phyloP scores from a whole-genome alignment of 169 alveolate genomes.

The Eimeria necatrix region DNA sequence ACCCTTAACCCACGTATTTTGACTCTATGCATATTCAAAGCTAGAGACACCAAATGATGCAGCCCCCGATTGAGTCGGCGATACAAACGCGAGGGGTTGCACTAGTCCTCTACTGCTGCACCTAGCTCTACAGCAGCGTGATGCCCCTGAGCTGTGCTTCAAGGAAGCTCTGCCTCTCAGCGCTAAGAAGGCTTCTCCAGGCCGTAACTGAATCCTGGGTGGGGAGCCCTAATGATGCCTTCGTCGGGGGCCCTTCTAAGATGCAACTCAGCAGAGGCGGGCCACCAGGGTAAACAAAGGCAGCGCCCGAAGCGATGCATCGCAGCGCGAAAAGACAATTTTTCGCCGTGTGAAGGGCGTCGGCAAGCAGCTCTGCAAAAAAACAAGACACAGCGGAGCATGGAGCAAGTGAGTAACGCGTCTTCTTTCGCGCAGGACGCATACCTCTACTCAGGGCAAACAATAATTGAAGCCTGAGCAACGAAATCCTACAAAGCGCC shows the following conservation, averaged over 20 bases:
- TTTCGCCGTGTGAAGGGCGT: conserved; percentile 24
- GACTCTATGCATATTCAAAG: too few relatives aligned
- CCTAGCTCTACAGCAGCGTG: conserved; percentile 24
- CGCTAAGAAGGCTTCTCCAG: conserved; percentile 41
- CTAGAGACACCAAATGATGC: too few relatives aligned
- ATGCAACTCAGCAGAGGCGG: not conserved
- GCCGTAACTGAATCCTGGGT: conserved; percentile 44
- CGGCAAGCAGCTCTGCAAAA: conserved; percentile 15
- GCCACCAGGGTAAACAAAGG: conserved; percentile 32
- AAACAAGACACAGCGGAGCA: not conserved
- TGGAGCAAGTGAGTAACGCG: not conserved
- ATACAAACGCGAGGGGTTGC: too few relatives aligned
- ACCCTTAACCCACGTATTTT: too few relatives aligned
- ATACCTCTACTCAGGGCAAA: not conserved
- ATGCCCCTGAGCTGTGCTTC: conserved; percentile 13
- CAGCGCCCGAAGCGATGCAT: conserved; percentile 48
- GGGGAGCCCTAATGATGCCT: conserved; percentile 32
- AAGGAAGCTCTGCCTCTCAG: conserved; percentile 18
- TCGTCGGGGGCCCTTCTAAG: not conserved
- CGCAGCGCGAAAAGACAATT: conserved; percentile 24
- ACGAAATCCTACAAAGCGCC: not conserved
- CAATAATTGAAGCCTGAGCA: not conserved
- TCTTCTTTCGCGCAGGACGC: not conserved
- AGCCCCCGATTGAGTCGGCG: too few relatives aligned
- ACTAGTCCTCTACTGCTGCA: not conserved